These are phyloP conservation scores for Pichia sp. DNA, from an alignment of 1,139 yeast species.

Conservation along the genomic window DNA sequence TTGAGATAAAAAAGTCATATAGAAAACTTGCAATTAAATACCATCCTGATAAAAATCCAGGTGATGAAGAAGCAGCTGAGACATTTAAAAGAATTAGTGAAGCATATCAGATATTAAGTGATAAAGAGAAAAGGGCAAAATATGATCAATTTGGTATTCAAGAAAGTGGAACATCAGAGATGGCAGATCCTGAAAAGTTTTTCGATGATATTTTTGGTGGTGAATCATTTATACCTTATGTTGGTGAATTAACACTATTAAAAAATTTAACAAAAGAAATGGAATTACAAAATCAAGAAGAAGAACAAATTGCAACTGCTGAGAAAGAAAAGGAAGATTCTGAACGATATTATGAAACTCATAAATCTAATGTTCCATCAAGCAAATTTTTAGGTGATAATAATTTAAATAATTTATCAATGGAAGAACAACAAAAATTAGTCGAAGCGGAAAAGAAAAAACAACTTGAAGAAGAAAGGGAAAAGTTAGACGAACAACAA, in stretches of 20 bases:
- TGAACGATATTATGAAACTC: constrained; percentile 11
- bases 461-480: constrained; percentile 55
- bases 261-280: constrained; percentile 73
- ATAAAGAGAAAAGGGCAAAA: constrained; percentile 60
- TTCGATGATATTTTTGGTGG: constrained; percentile 72
- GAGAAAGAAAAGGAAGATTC: constrained; percentile 22
- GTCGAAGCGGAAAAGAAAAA: constrained; percentile 40
- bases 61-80: constrained; percentile 73
- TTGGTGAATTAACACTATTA: constrained; percentile 85
- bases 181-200: constrained; percentile 29
- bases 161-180: constrained; percentile 39
- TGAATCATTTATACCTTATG: constrained; percentile 53
- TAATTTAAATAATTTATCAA: constrained; percentile 21
- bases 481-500: constrained; percentile 75
- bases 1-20: constrained; percentile 91
- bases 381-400: constrained; percentile 22
- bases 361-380: constrained; percentile 1
- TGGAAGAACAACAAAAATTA: constrained; percentile 29
- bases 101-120: constrained; percentile 81
- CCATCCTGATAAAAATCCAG: constrained; percentile 96
- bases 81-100: constrained; percentile 53
- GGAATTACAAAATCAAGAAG: constrained; percentile 48
- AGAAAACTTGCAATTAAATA: constrained; percentile 81
- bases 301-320: constrained; percentile 30
- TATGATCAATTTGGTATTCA: constrained; percentile 77